Conservation (phyloP, 164 flowering plant genomes). For the Houttuynia cordata region DNA sequence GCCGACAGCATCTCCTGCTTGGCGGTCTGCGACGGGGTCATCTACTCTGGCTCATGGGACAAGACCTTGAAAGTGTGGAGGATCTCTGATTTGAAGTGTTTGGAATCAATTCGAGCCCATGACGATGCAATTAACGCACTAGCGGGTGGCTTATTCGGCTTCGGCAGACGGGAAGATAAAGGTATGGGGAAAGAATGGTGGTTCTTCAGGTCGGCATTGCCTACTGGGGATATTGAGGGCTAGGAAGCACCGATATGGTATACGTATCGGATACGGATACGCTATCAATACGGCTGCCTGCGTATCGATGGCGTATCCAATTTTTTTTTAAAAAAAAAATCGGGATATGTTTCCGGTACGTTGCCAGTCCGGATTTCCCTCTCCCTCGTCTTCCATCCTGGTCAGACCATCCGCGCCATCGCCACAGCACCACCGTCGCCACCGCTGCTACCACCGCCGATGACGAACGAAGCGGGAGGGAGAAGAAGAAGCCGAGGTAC, state of each 20-base stretch:
- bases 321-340: no score
- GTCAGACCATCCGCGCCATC: no score
- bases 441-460: no score
- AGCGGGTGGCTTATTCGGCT: slow-evolving; percentile 60
- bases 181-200: slow-evolving; percentile 48
- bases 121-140: slow-evolving; percentile 84
- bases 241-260: slow-evolving; percentile 73
- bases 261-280: no score
- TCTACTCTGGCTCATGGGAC: slow-evolving; percentile 97
- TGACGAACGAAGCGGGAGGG: no score
- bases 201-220: slow-evolving; percentile 21
- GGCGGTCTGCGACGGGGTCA: slow-evolving; percentile 45
- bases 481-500: no score
- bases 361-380: no score
- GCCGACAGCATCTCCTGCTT: slow-evolving; percentile 88
- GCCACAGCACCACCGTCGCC: no score
- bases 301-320: no score
- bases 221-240: slow-evolving; percentile 46
- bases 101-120: slow-evolving; percentile 84
- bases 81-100: slow-evolving; percentile 69
- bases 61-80: slow-evolving; percentile 92
- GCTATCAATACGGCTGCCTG: slow-evolving; percentile 62
- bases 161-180: slow-evolving; percentile 91
- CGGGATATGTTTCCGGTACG: no score
- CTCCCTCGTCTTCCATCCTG: no score